These are phyloP conservation scores for Mycothermus thermophilus DNA, from an alignment of 495 filamentous ascomycete species.

Conservation along the genomic window DNA sequence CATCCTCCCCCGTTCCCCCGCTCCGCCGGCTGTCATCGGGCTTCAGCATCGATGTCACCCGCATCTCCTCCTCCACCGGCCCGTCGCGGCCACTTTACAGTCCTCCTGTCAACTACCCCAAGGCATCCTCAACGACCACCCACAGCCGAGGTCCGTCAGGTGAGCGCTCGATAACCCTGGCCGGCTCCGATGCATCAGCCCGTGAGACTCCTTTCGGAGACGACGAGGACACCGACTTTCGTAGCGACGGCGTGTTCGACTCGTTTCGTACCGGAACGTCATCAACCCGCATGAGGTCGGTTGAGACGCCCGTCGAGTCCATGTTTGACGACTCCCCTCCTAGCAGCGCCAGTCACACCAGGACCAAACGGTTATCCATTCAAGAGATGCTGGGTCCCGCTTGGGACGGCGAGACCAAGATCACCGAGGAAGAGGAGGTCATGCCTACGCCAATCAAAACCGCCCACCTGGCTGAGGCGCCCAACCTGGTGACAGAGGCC, in stretches of 20 bases:
- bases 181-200: constrained; percentile 70
- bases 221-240: constrained; percentile 74
- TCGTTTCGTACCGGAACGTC: constrained; percentile 75
- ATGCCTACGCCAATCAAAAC: constrained; percentile 42
- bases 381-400: constrained; percentile 36
- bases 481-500: constrained; percentile 11
- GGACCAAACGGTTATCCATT: constrained; percentile 45
- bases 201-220: constrained; percentile 62
- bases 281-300: constrained; percentile 32
- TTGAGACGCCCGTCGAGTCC: constrained; percentile 55
- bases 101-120: constrained; percentile 17
- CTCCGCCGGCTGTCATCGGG: constrained; percentile 42
- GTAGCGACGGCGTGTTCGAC: constrained; percentile 85
- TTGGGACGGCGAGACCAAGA: constrained; percentile 39
- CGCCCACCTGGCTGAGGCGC: constrained; percentile 11
- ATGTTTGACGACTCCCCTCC: constrained; percentile 74
- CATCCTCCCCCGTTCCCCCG: constrained; percentile 43
- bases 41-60: constrained; percentile 41
- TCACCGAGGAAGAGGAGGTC: constrained; percentile 53
- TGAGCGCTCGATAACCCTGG: constrained; percentile 66
- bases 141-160: constrained; percentile 20
- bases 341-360: constrained; percentile 33
- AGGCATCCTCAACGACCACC: constrained; percentile 11
- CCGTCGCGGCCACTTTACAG: too few relatives aligned
- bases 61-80: constrained; percentile 27